Evolutionary conservation across 2,329 filamentous ascomycete species (phyloP).

Genomic region (Camillea tinctor): DNA sequence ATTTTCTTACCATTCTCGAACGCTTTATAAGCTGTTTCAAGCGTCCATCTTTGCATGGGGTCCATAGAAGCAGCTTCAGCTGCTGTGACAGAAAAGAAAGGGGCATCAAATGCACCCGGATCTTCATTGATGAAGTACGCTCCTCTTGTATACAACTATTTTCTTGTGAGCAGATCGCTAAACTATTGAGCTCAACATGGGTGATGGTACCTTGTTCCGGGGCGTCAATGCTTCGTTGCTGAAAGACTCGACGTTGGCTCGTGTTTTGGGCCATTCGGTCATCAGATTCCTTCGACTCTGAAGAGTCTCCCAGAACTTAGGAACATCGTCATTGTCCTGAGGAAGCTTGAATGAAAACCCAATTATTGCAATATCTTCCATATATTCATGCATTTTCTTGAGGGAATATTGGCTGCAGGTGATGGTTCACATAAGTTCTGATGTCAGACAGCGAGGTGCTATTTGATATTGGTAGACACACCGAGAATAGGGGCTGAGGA

Average conservation of each 20-base stretch:
- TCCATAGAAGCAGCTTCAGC: conserved; percentile 38
- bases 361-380: conserved; percentile 31
- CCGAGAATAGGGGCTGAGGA: background rate
- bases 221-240: conserved; percentile 6
- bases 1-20: conserved; percentile 35
- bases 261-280: conserved; percentile 34
- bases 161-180: conserved; percentile 20
- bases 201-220: conserved; percentile 14
- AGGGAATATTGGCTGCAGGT: background rate
- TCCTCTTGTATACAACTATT: conserved; percentile 19
- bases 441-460: background rate
- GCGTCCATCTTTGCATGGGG: conserved; percentile 35
- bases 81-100: conserved; percentile 39
- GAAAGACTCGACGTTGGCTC: conserved; percentile 30
- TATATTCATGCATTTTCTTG: background rate
- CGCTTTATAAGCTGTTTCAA: conserved; percentile 36
- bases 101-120: conserved; percentile 36
- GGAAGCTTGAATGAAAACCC: conserved; percentile 40
- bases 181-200: background rate
- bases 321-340: conserved; percentile 31
- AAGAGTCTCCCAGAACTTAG: conserved; percentile 36
- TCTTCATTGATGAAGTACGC: conserved; percentile 37
- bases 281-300: conserved; percentile 30
- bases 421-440: background rate
- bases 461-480: background rate